phyloP scores from a whole-genome alignment of 306 rosid genomes.

The Astragalus glycyphyllos region DNA sequence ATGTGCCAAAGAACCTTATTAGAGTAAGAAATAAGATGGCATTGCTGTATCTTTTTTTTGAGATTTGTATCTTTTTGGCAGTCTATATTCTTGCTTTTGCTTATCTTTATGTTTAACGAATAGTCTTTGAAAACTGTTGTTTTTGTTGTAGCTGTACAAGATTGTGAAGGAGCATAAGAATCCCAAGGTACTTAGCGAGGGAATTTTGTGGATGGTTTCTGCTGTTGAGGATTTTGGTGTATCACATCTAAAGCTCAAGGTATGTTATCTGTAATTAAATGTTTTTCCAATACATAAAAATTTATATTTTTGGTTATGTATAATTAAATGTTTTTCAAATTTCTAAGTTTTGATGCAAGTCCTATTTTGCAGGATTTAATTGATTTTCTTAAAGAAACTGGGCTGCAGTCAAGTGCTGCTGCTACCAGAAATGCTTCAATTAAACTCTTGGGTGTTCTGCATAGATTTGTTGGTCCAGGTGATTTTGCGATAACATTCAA shows the following conservation, averaged over 20 bases:
- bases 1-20: not conserved
- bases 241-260: conserved; percentile 92
- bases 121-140: not conserved
- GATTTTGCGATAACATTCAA: conserved; percentile 39
- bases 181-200: conserved; percentile 99
- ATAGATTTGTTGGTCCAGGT: conserved; percentile 99
- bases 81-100: conserved; percentile 1
- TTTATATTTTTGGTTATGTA: not conserved
- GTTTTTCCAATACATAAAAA: not conserved
- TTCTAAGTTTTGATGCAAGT: conserved; percentile 23
- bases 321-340: conserved; percentile 21
- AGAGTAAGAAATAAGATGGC: conserved; percentile 1
- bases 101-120: conserved; percentile 21
- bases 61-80: not conserved
- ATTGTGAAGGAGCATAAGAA: conserved; percentile 99
- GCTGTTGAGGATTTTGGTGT: conserved; percentile 96
- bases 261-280: conserved; percentile 35
- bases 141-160: conserved; percentile 72
- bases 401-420: conserved; percentile 95
- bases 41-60: not conserved
- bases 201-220: conserved; percentile 94
- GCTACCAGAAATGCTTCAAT: conserved; percentile 95
- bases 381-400: conserved; percentile 92
- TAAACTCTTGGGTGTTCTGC: conserved; percentile 90
- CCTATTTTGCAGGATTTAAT: conserved; percentile 76